Conservation (phyloP, 345 rosid species). For the Turritis glabra region DNA sequence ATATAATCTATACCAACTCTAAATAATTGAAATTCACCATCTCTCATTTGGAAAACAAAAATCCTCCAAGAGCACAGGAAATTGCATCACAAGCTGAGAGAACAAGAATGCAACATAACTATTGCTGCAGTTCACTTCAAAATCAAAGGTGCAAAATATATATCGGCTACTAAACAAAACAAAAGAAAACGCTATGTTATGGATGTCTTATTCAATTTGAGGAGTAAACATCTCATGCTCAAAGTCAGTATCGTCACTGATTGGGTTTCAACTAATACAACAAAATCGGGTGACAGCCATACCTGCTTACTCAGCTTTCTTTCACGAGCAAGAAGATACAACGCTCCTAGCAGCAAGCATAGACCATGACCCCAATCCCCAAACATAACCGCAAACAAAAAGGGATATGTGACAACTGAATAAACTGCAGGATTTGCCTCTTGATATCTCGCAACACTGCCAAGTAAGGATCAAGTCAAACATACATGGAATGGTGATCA, state of each 20-base stretch:
- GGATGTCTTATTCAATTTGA: not conserved
- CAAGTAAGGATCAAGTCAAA: constrained; percentile 43
- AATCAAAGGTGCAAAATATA: constrained; percentile 1
- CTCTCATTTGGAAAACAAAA: constrained; percentile 1
- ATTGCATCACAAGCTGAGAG: constrained; percentile 6
- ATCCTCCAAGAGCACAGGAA: constrained; percentile 2
- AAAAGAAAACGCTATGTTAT: constrained; percentile 9
- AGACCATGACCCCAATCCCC: constrained; percentile 99
- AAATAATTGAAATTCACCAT: not conserved
- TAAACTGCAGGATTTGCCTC: constrained; percentile 98
- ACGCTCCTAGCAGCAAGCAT: constrained; percentile 90
- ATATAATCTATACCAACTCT: not conserved
- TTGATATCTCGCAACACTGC: constrained; percentile 95
- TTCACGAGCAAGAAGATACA: constrained; percentile 85
- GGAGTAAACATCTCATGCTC: constrained; percentile 7
- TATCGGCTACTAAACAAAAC: constrained; percentile 14
- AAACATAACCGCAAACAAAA: constrained; percentile 98
- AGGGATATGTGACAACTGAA: constrained; percentile 85
- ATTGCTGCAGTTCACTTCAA: constrained; percentile 12
- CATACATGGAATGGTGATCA: constrained; percentile 21
- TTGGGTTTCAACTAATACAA: constrained; percentile 4
- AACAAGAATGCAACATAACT: constrained; percentile 8
- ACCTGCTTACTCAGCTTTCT: constrained; percentile 78
- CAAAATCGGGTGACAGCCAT: constrained; percentile 22
- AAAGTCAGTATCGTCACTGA: not conserved